Base-by-base conservation (phyloP, 176 grass and related monocot species). In the Neostapfia colusana region DNA sequence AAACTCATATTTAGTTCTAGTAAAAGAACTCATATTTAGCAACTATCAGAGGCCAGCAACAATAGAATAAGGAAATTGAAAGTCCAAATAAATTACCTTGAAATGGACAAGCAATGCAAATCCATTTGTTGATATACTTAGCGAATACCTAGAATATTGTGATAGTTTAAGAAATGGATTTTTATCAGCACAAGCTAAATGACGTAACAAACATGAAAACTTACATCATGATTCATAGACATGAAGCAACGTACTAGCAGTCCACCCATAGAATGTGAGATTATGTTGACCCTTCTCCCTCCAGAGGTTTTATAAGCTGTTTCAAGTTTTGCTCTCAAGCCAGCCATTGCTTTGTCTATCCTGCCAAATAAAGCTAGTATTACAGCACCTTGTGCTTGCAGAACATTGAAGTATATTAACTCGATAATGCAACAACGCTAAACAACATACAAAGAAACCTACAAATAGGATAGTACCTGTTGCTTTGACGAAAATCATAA, bases 191-290 rank as follows among this genome's bases (percentile, higher is more conserved):
- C 40, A 73, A 77, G 54, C 31, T 80, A 72, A 5, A 66, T 5
- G 62, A 23, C 6, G 61, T 58, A 42, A 85, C 45, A 48, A 48
- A 83, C 35, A 77, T 41, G 65, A 88, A 41, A 82, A 81, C 91
- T 73, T 63, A 97, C 95, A 86, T 97, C 91, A 90, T 55, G 88
- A 71, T 97, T 77, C 68, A 92, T 67, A 46, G 95, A 93, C 77
- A 93, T 85, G 88, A 93, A 93, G 85, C 89, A 92, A 62, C 82
- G 66, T 23, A 97, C 84, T 73, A 97, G 91, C 82, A 97, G 84
- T 85, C 95, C 95, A 20, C 95, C 95, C 95, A 97, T 97, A 65
- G 95, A 97, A 83, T 97, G 95, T 20, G 95, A 91, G 54, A 97
- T 90, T 85, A 97, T 76, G 70, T 87, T 93, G 81, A 97, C 86